phyloP scores from a whole-genome alignment of 108 stramenopile genomes.

The Nitzschia sp. region DNA sequence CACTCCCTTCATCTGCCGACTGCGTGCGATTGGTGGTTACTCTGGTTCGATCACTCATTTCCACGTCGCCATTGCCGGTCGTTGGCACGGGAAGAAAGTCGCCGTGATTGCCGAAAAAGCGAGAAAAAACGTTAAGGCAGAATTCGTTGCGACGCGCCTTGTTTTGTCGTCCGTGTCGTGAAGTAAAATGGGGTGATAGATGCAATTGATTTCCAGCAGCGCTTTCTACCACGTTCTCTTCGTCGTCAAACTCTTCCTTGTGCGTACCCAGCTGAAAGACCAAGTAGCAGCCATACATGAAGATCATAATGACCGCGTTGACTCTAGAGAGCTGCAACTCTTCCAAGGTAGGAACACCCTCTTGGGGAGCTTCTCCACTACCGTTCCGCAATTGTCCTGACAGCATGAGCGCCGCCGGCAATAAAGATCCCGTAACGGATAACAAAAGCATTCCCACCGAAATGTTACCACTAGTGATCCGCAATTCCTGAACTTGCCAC shows the following conservation, averaged over 20 bases:
- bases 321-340: constrained; percentile 78
- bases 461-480: constrained; percentile 78
- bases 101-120: not conserved
- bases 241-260: constrained; percentile 87
- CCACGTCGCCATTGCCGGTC: constrained; percentile 20
- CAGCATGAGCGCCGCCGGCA: constrained; percentile 77
- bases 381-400: constrained; percentile 53
- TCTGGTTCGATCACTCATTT: constrained; percentile 17
- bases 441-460: constrained; percentile 77
- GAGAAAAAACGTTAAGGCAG: constrained; percentile 6
- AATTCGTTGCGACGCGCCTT: constrained; percentile 33
- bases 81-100: not conserved
- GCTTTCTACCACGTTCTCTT: constrained; percentile 30
- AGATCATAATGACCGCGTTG: constrained; percentile 82
- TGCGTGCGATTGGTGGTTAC: not conserved
- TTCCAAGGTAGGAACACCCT: constrained; percentile 42
- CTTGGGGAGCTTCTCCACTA: not conserved
- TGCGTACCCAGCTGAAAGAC: constrained; percentile 85
- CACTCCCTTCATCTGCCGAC: not conserved
- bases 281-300: constrained; percentile 76
- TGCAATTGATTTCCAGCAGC: constrained; percentile 13
- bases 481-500: constrained; percentile 84
- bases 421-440: constrained; percentile 64
- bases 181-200: constrained; percentile 18
- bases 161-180: constrained; percentile 13